Evolutionary conservation across 129 eudicot species (phyloP).

Genomic region (Calendula officinalis): DNA sequence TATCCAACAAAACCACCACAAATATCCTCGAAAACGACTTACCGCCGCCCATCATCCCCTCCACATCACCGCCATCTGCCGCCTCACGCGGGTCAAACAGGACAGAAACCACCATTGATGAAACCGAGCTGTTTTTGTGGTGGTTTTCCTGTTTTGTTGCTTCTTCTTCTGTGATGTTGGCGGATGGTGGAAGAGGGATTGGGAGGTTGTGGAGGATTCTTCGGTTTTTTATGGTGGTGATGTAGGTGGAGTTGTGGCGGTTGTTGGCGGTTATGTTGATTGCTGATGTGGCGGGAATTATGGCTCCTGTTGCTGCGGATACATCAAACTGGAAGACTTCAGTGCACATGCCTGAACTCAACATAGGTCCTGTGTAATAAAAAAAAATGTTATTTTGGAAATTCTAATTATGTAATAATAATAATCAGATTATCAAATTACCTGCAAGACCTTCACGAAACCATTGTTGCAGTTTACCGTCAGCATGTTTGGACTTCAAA

Average conservation of each 20-base stretch:
- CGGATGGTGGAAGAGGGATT: background rate
- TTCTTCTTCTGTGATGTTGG: background rate
- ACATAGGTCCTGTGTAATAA: background rate
- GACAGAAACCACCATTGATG: conserved; percentile 85
- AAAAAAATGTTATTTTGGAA: no score
- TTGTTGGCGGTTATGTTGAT: background rate
- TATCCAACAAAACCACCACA: conserved; percentile 82
- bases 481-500: conserved; percentile 36
- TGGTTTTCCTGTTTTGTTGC: conserved; percentile 37
- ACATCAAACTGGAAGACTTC: background rate
- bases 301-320: background rate
- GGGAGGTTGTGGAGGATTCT: background rate
- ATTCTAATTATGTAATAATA: no score
- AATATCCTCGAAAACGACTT: conserved; percentile 75
- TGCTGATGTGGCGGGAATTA: background rate
- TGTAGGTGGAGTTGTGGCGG: background rate
- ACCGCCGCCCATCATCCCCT: conserved; percentile 52
- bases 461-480: conserved; percentile 65
- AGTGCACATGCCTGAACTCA: background rate
- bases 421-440: no score
- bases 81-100: conserved; percentile 85
- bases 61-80: conserved; percentile 61
- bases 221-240: background rate
- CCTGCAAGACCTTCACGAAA: conserved; percentile 51
- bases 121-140: conserved; percentile 34